A percentile compares a stretch with the other conserved stretches of the same genome.
Conservation (phyloP, 2,329 filamentous ascomycete species). For the Cladophialophora bantiana region DNA sequence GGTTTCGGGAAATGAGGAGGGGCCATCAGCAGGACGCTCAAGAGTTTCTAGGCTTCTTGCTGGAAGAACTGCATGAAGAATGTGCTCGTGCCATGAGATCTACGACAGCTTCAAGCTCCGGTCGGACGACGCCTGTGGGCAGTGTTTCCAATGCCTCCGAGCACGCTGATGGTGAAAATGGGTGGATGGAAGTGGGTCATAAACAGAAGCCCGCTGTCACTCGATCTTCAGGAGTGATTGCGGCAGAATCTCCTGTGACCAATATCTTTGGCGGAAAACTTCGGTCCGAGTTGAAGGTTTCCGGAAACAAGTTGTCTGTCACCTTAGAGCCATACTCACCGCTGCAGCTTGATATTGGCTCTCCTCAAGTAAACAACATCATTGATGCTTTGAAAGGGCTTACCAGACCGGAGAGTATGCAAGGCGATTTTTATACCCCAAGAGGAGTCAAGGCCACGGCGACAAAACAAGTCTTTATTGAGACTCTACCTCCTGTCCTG, state of each 20-base stretch:
- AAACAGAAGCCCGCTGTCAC: slow-evolving; percentile 89
- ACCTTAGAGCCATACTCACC: slow-evolving; percentile 94
- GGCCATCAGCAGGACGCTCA: slow-evolving; percentile 98
- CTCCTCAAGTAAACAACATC: slow-evolving; percentile 85
- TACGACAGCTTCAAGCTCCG: slow-evolving; percentile 52
- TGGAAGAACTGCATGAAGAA: slow-evolving; percentile 93
- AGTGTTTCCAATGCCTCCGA: slow-evolving; percentile 56
- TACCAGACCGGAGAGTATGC: slow-evolving; percentile 81
- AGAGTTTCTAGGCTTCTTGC: slow-evolving; percentile 90
- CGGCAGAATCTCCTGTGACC: slow-evolving; percentile 80
- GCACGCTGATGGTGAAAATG: slow-evolving; percentile 59
- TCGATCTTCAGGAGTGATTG: slow-evolving; percentile 78
- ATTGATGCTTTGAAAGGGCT: slow-evolving; percentile 86
- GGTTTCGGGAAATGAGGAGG: slow-evolving; percentile 91
- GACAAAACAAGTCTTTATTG: slow-evolving; percentile 94
- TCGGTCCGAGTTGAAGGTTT: slow-evolving; percentile 85
- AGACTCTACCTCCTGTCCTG: slow-evolving; percentile 86
- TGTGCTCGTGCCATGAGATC: slow-evolving; percentile 77
- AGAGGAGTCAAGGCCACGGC: slow-evolving; percentile 78
- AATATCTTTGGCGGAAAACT: slow-evolving; percentile 94
- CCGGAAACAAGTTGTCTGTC: slow-evolving; percentile 86
- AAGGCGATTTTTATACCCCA: slow-evolving; percentile 81
- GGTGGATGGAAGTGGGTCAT: slow-evolving; percentile 94
- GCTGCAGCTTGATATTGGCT: slow-evolving; percentile 91
- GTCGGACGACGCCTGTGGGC: slow-evolving; percentile 53